Percentiles rank a stretch among this genome's conserved stretches.
phyloP scores from a whole-genome alignment of 139 green algal species.

The Monoraphidium neglectum region DNA sequence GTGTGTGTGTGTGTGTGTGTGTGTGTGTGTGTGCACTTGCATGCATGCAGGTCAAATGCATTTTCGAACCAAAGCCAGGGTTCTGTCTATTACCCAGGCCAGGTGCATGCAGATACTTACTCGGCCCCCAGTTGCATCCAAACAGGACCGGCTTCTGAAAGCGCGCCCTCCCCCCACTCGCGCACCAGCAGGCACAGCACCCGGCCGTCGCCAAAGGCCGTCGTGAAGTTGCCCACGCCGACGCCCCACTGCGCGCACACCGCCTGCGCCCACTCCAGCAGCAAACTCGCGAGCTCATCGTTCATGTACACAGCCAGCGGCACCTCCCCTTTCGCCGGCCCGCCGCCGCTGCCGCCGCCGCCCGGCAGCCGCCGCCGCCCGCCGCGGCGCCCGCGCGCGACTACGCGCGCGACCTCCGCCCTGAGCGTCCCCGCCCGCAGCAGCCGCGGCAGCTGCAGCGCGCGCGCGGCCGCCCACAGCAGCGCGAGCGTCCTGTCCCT shows the following conservation, averaged over 20 bases:
- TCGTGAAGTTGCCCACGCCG: slow-evolving; percentile 59
- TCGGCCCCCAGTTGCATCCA: no score
- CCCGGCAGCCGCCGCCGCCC: neutral
- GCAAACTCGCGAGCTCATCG: slow-evolving; percentile 33
- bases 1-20: neutral
- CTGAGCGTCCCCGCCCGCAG: slow-evolving; percentile 24
- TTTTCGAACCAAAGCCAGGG: no score
- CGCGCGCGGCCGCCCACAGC: slow-evolving; percentile 53
- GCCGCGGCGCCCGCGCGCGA: slow-evolving; percentile 2
- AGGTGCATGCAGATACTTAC: no score
- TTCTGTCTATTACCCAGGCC: no score
- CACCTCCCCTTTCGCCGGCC: neutral
- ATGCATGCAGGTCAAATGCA: neutral
- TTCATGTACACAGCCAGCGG: slow-evolving; percentile 38
- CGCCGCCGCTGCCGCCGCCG: no score
- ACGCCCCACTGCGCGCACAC: slow-evolving; percentile 59
- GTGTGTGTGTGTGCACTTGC: neutral
- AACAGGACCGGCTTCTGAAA: no score
- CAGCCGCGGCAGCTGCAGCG: slow-evolving; percentile 37
- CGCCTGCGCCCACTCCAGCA: slow-evolving; percentile 77
- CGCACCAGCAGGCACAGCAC: slow-evolving; percentile 79
- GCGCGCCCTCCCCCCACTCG: neutral
- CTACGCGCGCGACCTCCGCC: slow-evolving; percentile 41
- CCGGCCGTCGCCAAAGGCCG: slow-evolving; percentile 71
- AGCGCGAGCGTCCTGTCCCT: slow-evolving; percentile 58